Base-by-base conservation (phyloP, 2,329 filamentous ascomycete species). In the Ascochyta clinopodiicola region DNA sequence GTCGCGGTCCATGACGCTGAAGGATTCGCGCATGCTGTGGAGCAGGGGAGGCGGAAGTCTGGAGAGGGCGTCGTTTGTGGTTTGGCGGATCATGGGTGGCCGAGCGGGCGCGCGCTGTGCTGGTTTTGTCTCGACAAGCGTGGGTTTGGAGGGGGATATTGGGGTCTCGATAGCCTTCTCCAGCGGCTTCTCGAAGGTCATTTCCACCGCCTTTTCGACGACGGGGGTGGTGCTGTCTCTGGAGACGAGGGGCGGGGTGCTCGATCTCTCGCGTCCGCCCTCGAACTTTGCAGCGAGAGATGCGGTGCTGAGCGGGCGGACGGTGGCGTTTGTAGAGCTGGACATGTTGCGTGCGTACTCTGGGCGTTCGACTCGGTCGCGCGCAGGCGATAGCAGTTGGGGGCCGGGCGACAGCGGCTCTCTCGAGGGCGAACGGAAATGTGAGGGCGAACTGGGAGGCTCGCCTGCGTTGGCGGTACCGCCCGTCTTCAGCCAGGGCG, bases 1-100 rank as follows among this genome's bases (percentile, higher is more conserved):
- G 75, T 95, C 89, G 57, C 91, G 85, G 75, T 98, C 95, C 42
- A 99, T 82, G 56, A 97, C 92, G 75, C 96, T 91, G 75, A 98
- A 99, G 0, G 90, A 92, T 72, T 98, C 94, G 57, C 95, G 86
- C 77, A 99, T 85, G 66, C 91, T 91, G 68, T 93, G 87, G 32
- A 97, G 86, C 66, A 97, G 91, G 3, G 90, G 82, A 2, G 91
- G 87, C 34, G 94, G 90, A 37, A 98, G 78, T 68, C 90, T 88
- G 2, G 88, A 87, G 39, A 92, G 79, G 15, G 68, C 64, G 49
- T 72, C 72, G 46, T 47, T 70, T 4, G 67, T 70, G 40, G 46
- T 62, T 31, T 59, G 63, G 10, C 72, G 68, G 35, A 67, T 57
- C 25, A 68, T 60, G 5, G 67, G 63, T 15, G 69, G 71, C 7